Evolutionary conservation across 139 green algal species (phyloP), one percentile per base, ranked within the genome.

Genomic region (Chlamydomonas sp.): DNA sequence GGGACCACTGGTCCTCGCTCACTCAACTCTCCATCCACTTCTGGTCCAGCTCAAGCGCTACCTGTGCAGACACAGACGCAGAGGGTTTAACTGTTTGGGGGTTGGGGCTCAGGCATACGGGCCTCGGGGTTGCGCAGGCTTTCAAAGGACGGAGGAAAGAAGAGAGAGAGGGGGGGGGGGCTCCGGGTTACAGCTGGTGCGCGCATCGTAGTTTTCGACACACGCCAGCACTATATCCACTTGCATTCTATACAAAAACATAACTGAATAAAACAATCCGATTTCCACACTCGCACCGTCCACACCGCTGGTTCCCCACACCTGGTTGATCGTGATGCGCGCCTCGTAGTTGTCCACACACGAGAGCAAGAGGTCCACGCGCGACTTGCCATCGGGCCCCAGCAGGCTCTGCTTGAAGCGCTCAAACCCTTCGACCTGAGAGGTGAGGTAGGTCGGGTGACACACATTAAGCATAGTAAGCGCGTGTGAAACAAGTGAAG

Each of bases 311-410:
- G 5, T 26, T 54, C 34, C 35, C 1, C 73, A 0, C 69, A 83
- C 88, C 87, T 95, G 87, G 79, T 98, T 98, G 84, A 98, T 94
- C 20, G 90, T 92, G 83, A 98, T 96, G 48, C 94, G 85, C 2
- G 94, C 94, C 73, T 98, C 94, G 74, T 98, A 98, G 89, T 98
- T 98, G 83, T 98, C 94, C 39, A 98, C 94, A 67, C 94, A 98
- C 47, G 73, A 86, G 34, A 98, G 87, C 50, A 98, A 84, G 50
- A 98, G 79, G 78, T 97, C 90, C 39, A 98, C 94, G 0, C 87
- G 77, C 0, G 77, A 88, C 5, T 58, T 37, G 4, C 43, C 47
- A 16, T 72, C 65, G 24, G 70, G 58, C 43, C 79, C 29, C 33
- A 69, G 71, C 37, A 93, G 69, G n/a, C 54, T 84, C 28, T 59